A percentile compares a stretch with the other conserved stretches of the same genome.
phyloP scores from a whole-genome alignment of 202 grass and related monocot genomes.

The Elaeis oleifera region DNA sequence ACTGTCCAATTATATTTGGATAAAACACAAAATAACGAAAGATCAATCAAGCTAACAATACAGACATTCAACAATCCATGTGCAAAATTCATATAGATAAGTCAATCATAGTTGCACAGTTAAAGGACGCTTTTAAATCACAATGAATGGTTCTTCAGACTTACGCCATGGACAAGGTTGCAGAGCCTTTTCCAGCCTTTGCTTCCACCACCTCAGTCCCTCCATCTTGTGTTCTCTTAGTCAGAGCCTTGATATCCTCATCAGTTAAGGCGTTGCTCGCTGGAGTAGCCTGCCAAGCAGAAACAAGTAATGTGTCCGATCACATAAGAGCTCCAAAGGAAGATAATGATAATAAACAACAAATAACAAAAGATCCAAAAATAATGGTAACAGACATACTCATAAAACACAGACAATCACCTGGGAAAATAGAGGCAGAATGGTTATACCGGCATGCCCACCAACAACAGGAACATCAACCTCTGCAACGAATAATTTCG shows the following conservation, averaged over 20 bases:
- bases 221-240: slow-evolving; percentile 93
- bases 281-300: slow-evolving; percentile 46
- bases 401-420: not conserved
- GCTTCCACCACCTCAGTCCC: slow-evolving; percentile 95
- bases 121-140: not conserved
- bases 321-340: not conserved
- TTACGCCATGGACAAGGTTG: slow-evolving; percentile 97
- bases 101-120: no score
- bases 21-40: no score
- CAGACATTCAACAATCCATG: no score
- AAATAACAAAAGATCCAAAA: no score
- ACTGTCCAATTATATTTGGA: no score
- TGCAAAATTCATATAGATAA: no score
- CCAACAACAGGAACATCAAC: slow-evolving; percentile 24
- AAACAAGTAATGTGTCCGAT: not conserved
- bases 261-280: slow-evolving; percentile 50
- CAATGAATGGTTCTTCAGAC: slow-evolving; percentile 12
- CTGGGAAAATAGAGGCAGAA: slow-evolving; percentile 25
- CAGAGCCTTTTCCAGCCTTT: slow-evolving; percentile 90
- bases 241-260: slow-evolving; percentile 74
- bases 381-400: no score
- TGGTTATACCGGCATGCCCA: slow-evolving; percentile 25
- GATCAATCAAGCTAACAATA: no score
- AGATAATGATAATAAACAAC: no score
- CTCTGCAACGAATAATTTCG: not conserved